phyloP scores from a whole-genome alignment of 2,329 filamentous ascomycete genomes.

The Fusarium torreyae region DNA sequence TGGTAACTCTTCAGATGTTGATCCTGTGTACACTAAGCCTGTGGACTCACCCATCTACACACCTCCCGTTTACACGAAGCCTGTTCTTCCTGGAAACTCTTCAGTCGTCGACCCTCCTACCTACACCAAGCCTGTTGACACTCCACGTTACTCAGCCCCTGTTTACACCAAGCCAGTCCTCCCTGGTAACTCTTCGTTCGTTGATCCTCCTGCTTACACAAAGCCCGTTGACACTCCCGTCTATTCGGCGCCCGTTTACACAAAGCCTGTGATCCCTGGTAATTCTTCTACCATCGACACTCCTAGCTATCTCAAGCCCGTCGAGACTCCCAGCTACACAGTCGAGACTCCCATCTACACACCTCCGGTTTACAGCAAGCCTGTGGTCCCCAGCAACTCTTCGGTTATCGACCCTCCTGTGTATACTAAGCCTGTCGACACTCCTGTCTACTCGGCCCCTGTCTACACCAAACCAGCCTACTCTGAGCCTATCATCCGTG shows the following conservation, averaged over 20 bases:
- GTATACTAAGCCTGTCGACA: conserved; percentile 4
- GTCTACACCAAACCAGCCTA: conserved; percentile 28
- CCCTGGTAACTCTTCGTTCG: conserved; percentile 27
- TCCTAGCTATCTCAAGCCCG: conserved; percentile 29
- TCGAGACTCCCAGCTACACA: conserved; percentile 16
- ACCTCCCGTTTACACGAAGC: conserved; percentile 26
- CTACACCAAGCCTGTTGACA: conserved; percentile 4
- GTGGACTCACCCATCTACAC: conserved; percentile 16
- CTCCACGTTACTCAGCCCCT: conserved; percentile 20
- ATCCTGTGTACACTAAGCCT: conserved; percentile 29
- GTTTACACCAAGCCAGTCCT: conserved; percentile 27
- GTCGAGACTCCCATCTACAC: conserved; percentile 18
- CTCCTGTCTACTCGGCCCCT: conserved; percentile 20
- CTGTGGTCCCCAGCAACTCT: conserved; percentile 13
- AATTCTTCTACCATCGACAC: conserved; percentile 17
- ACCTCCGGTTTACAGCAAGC: conserved; percentile 26
- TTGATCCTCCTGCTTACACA: conserved; percentile 17
- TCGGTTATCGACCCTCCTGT: conserved; percentile 1
- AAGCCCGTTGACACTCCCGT: conserved; percentile 20
- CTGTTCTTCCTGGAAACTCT: conserved; percentile 10
- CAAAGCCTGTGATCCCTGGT: conserved; percentile 10
- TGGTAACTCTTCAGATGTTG: conserved; percentile 18
- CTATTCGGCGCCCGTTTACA: conserved; percentile 33
- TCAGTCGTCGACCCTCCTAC: neutral
- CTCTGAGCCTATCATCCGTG: conserved; percentile 11